Evolutionary conservation across 2,329 filamentous ascomycete genomes (phyloP).

Genomic region (Verticillium tricorpus): DNA sequence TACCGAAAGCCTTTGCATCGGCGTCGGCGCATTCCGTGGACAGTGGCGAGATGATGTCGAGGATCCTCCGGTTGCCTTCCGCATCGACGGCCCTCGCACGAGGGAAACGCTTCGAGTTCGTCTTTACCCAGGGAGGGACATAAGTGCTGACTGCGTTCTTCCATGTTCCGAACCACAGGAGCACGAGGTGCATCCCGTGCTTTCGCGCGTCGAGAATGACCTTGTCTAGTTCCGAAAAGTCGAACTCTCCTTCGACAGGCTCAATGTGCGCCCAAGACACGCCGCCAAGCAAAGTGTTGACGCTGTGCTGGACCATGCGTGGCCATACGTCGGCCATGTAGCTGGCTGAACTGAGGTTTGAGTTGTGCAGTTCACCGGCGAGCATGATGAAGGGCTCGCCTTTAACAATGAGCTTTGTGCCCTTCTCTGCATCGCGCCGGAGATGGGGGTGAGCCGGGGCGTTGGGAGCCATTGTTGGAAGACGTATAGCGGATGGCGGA

Average conservation of each 20-base stretch:
- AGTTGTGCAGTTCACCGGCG: constrained; percentile 24
- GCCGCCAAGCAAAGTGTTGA: constrained; percentile 29
- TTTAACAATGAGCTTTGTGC: constrained; percentile 28
- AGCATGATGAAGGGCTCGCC: constrained; percentile 28
- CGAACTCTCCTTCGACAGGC: constrained; percentile 25
- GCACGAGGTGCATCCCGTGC: constrained; percentile 25
- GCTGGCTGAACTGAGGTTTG: constrained; percentile 10
- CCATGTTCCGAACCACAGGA: constrained; percentile 32
- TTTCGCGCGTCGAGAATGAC: constrained; percentile 22
- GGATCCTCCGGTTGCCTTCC: constrained; percentile 20
- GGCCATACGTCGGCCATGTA: constrained; percentile 23
- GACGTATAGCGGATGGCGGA: not conserved
- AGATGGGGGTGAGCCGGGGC: constrained; percentile 8
- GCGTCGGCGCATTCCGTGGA: constrained; percentile 20
- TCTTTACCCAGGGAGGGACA: constrained; percentile 25
- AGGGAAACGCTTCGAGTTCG: constrained; percentile 26
- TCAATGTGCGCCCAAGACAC: constrained; percentile 31
- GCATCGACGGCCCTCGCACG: constrained; percentile 23
- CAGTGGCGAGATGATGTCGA: constrained; percentile 26
- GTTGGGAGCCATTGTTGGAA: not conserved
- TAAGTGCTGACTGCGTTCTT: constrained; percentile 32
- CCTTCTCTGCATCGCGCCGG: constrained; percentile 13
- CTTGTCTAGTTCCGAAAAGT: constrained; percentile 26
- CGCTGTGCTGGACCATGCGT: constrained; percentile 20
- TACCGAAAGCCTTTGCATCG: constrained; percentile 23